Conservation (phyloP, 768 basidiomycete genomes). For the Amylocystis lapponica region DNA sequence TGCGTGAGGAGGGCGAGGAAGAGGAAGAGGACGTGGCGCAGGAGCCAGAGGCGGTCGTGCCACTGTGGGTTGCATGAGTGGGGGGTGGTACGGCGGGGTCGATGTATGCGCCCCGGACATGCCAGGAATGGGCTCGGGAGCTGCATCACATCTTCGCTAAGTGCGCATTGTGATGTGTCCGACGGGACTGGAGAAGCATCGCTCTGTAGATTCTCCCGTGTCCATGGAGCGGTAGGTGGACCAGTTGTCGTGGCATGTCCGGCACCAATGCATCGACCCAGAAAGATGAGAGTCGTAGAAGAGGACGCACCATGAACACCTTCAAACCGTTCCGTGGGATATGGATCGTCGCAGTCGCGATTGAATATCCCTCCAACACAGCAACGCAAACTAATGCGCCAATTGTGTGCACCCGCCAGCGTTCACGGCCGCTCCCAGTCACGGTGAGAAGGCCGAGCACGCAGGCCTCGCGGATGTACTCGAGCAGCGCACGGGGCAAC, state of each 20-base stretch:
- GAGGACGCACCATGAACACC: constrained; percentile 35
- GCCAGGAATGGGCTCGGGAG: neutral
- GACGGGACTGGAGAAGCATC: neutral
- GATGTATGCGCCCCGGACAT: too few species aligned
- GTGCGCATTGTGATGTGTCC: too few species aligned
- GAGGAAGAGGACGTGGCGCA: constrained; percentile 56
- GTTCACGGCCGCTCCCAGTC: constrained; percentile 32
- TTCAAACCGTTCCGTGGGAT: constrained; percentile 35
- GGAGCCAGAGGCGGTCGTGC: constrained; percentile 53
- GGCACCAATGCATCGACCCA: too few species aligned
- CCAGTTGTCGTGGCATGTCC: too few species aligned
- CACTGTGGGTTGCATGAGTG: too few species aligned
- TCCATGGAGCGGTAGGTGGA: too few species aligned
- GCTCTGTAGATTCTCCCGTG: too few species aligned
- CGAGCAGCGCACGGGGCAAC: constrained; percentile 46
- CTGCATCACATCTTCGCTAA: neutral
- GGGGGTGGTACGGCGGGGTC: too few species aligned
- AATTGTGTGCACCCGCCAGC: constrained; percentile 40
- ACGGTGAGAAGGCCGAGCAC: constrained; percentile 48
- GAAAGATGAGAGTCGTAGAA: neutral
- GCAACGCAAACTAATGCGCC: constrained; percentile 44
- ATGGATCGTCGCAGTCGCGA: constrained; percentile 40
- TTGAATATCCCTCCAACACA: constrained; percentile 49
- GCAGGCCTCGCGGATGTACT: constrained; percentile 53
- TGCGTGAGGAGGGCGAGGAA: constrained; percentile 47